Evolutionary conservation across 2,329 filamentous ascomycete species (phyloP).

Genomic region (Colletotrichum noveboracense): DNA sequence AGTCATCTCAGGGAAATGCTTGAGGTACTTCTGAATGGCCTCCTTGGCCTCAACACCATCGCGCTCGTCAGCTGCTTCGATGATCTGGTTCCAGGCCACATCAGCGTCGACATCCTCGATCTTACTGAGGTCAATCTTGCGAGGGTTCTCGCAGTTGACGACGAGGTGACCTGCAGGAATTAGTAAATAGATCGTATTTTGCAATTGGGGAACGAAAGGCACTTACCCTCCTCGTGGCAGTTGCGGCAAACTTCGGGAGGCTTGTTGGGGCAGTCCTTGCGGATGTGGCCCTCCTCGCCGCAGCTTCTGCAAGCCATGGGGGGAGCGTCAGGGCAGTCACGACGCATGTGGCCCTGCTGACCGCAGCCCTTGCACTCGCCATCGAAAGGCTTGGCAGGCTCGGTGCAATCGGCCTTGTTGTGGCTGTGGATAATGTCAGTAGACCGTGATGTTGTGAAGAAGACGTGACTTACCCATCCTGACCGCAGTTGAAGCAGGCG

Average conservation of each 20-base stretch:
- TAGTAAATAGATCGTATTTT: background rate
- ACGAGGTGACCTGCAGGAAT: constrained; percentile 55
- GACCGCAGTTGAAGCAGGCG: constrained; percentile 40
- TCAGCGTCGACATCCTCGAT: constrained; percentile 57
- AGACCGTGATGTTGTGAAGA: constrained; percentile 28
- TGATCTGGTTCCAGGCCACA: constrained; percentile 62
- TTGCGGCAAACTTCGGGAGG: constrained; percentile 63
- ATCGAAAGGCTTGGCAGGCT: constrained; percentile 24
- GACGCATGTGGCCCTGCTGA: constrained; percentile 57
- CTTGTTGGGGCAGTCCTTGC: constrained; percentile 68
- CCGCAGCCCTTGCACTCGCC: constrained; percentile 51
- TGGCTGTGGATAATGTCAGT: constrained; percentile 20
- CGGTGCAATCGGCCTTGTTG: constrained; percentile 39
- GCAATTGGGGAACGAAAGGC: background rate
- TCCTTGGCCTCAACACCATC: constrained; percentile 70
- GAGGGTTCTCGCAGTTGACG: constrained; percentile 62
- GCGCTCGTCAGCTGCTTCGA: constrained; percentile 52
- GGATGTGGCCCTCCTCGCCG: constrained; percentile 57
- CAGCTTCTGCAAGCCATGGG: constrained; percentile 66
- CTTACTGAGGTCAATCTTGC: constrained; percentile 60
- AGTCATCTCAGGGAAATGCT: constrained; percentile 61
- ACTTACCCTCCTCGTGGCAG: constrained; percentile 64
- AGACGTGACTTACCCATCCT: constrained; percentile 34
- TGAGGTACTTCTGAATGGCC: constrained; percentile 65
- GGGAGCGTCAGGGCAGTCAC: constrained; percentile 67